These are phyloP conservation scores for Uromyces viciae-fabae DNA, from an alignment of 1,284 basidiomycete species.

Conservation along the genomic window DNA sequence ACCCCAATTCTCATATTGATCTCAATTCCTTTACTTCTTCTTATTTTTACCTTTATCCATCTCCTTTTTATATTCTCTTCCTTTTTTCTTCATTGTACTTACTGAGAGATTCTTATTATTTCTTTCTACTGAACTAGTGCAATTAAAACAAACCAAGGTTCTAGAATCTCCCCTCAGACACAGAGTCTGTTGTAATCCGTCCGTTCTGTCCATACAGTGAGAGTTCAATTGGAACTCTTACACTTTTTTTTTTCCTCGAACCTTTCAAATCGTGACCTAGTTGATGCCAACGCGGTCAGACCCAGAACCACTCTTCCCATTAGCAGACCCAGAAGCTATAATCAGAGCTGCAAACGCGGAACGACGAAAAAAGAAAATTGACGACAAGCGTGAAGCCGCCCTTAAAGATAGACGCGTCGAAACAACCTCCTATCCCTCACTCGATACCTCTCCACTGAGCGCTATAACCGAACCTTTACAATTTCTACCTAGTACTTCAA, in stretches of 20 bases:
- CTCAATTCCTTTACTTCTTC: not conserved
- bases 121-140: too few relatives aligned
- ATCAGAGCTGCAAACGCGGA: not conserved
- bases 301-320: not conserved
- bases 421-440: too few relatives aligned
- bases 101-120: too few relatives aligned
- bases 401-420: too few relatives aligned
- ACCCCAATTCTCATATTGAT: too few relatives aligned
- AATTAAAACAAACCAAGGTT: too few relatives aligned
- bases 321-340: not conserved
- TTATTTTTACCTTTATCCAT: not conserved
- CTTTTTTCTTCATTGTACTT: not conserved
- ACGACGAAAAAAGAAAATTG: not conserved
- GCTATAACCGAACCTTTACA: too few relatives aligned
- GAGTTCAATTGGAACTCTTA: not conserved
- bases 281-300: not conserved
- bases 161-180: too few relatives aligned
- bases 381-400: not conserved
- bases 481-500: too few relatives aligned
- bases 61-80: not conserved
- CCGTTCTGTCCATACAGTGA: too few relatives aligned
- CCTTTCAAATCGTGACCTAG: not conserved
- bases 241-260: conserved; percentile 22
- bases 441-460: too few relatives aligned
- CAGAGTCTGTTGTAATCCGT: too few relatives aligned